phyloP scores from a whole-genome alignment of 2,329 filamentous ascomycete species.

The Ascochyta pisi region DNA sequence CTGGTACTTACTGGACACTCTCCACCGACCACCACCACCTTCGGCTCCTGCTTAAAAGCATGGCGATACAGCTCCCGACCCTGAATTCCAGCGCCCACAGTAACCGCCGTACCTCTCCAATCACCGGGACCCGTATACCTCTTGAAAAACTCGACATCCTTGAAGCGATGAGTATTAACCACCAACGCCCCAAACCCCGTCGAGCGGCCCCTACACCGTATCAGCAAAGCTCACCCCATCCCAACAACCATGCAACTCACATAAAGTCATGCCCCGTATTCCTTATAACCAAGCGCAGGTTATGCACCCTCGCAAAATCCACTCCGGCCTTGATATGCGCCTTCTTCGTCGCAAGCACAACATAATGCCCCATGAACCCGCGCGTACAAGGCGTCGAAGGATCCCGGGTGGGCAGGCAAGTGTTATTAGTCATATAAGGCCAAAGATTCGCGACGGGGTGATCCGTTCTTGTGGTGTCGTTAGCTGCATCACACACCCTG shows the following conservation, averaged over 20 bases:
- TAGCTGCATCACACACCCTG: too few relatives aligned
- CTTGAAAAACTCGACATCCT: conserved; percentile 37
- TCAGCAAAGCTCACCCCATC: not conserved
- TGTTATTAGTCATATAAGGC: conserved; percentile 46
- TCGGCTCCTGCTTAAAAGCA: conserved; percentile 38
- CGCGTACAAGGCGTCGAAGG: conserved; percentile 37
- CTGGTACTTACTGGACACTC: conserved; percentile 41
- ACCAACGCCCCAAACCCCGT: conserved; percentile 44
- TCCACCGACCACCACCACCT: conserved; percentile 46
- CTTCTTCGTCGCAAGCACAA: conserved; percentile 43
- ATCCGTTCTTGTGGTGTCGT: conserved; percentile 31
- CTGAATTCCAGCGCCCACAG: conserved; percentile 46
- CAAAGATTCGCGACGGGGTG: conserved; percentile 43
- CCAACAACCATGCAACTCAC: conserved; percentile 7
- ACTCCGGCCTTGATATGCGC: conserved; percentile 44
- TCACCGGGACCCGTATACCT: conserved; percentile 41
- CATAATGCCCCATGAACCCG: conserved; percentile 44
- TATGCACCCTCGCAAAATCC: conserved; percentile 42
- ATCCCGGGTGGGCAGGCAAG: conserved; percentile 37
- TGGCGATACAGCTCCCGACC: conserved; percentile 42
- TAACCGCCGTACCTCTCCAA: conserved; percentile 43
- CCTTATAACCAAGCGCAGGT: conserved; percentile 42
- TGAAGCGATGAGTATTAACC: conserved; percentile 49
- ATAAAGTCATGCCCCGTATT: conserved; percentile 49
- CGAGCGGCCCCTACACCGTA: conserved; percentile 36